Evolutionary conservation across 2,329 filamentous ascomycete genomes (phyloP).

Genomic region (Epichloe bromicola): DNA sequence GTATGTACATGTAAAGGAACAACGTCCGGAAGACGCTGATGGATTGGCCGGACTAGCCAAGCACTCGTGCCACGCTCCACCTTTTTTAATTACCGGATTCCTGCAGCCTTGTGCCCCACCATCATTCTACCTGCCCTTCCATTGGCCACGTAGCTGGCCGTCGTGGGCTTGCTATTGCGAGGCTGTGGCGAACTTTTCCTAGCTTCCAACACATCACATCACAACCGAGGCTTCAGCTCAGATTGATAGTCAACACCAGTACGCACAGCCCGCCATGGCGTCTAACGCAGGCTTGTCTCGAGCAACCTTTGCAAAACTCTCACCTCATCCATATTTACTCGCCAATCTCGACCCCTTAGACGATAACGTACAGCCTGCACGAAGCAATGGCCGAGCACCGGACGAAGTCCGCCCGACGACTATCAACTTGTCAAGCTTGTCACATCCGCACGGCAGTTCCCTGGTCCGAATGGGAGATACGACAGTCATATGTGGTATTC

Average conservation of each 20-base stretch:
- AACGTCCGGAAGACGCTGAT: too few relatives aligned
- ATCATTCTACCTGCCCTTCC: neutral
- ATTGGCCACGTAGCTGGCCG: neutral
- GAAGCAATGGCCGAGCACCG: constrained; percentile 70
- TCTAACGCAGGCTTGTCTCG: constrained; percentile 33
- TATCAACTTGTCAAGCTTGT: constrained; percentile 71
- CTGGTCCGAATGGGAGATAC: constrained; percentile 83
- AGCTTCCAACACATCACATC: neutral
- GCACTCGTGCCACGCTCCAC: too few relatives aligned
- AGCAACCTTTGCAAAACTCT: constrained; percentile 76
- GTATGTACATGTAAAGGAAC: too few relatives aligned
- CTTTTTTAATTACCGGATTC: too few relatives aligned
- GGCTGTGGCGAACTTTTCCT: constrained; percentile 5
- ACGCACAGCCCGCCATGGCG: constrained; percentile 15
- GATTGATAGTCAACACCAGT: neutral
- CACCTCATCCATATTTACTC: constrained; percentile 78
- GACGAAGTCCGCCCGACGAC: constrained; percentile 58
- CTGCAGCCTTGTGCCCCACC: constrained; percentile 2
- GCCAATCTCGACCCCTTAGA: constrained; percentile 63
- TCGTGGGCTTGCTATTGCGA: neutral
- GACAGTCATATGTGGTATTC: constrained; percentile 85
- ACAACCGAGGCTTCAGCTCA: neutral
- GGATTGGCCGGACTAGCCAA: too few relatives aligned
- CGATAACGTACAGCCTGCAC: constrained; percentile 36
- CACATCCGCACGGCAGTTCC: constrained; percentile 80